phyloP scores from a whole-genome alignment of 345 rosid genomes.

The Mercurialis annua region DNA sequence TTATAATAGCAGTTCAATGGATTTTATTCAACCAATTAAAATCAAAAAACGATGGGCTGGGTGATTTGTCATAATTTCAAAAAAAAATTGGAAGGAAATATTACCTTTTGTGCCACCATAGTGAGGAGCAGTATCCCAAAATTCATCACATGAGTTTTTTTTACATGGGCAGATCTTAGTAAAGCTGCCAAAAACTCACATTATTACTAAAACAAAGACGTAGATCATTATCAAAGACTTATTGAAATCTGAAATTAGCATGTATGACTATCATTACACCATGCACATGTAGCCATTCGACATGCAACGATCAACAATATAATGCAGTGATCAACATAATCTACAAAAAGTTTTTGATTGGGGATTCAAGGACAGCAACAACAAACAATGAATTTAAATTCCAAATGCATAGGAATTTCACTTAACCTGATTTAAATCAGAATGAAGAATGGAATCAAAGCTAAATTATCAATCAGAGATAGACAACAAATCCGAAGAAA shows the following conservation, averaged over 20 bases:
- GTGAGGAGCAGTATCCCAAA: no score
- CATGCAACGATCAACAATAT: background rate
- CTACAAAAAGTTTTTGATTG: background rate
- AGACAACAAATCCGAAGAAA: conserved; percentile 53
- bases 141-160: conserved; percentile 9
- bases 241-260: background rate
- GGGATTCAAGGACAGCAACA: background rate
- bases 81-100: no score
- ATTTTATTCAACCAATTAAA: no score
- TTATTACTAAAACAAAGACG: background rate
- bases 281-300: background rate
- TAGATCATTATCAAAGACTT: no score
- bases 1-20: no score
- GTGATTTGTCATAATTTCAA: no score
- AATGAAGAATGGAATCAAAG: conserved; percentile 79
- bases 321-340: no score
- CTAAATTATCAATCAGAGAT: conserved; percentile 60
- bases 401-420: background rate
- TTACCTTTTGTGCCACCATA: no score
- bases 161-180: conserved; percentile 4
- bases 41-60: no score
- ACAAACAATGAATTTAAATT: background rate
- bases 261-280: background rate
- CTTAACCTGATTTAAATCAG: conserved; percentile 71
- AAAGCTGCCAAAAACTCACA: background rate